Percentiles rank a stretch among this genome's conserved stretches.
Conservation (phyloP, 2,329 filamentous ascomycete species). For the Teratosphaeriaceae sp. region DNA sequence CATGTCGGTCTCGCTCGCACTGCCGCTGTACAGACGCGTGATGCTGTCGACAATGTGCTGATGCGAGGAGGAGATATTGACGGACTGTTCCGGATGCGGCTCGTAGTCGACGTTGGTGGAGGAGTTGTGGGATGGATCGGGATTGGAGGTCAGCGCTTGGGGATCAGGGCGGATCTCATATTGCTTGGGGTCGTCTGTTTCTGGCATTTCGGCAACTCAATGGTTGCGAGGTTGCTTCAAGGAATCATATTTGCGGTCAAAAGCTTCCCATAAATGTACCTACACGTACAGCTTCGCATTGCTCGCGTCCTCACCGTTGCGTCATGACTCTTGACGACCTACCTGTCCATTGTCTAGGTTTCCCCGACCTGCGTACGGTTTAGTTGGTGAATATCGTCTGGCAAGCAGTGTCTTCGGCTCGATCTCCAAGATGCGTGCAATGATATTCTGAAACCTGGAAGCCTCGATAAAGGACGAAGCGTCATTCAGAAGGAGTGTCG, state of each 20-base stretch:
- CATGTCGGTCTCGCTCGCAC: constrained; percentile 44
- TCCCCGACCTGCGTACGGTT: too few species aligned
- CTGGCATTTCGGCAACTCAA: constrained; percentile 3
- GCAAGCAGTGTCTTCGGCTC: too few species aligned
- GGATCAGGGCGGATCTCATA: constrained; percentile 18
- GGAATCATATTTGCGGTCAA: not conserved
- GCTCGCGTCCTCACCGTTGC: too few species aligned
- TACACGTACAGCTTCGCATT: too few species aligned
- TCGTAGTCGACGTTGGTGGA: constrained; percentile 35
- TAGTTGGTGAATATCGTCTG: too few species aligned
- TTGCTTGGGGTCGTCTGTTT: constrained; percentile 5
- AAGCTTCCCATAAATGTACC: too few species aligned
- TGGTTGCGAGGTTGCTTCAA: not conserved
- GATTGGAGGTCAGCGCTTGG: constrained; percentile 25
- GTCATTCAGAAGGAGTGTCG: too few species aligned
- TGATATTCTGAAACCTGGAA: too few species aligned
- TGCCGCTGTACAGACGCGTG: constrained; percentile 41
- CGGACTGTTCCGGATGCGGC: constrained; percentile 32
- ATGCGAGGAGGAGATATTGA: constrained; percentile 29
- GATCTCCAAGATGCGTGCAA: too few species aligned
- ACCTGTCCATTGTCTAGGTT: too few species aligned
- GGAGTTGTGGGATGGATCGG: constrained; percentile 18
- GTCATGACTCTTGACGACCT: too few species aligned
- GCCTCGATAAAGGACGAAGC: too few species aligned
- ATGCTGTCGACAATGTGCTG: constrained; percentile 39